Percentiles rank a stretch among this genome's conserved stretches.
Evolutionary conservation across 2,329 filamentous ascomycete species (phyloP).

Genomic region (Pseudocercospora musae): DNA sequence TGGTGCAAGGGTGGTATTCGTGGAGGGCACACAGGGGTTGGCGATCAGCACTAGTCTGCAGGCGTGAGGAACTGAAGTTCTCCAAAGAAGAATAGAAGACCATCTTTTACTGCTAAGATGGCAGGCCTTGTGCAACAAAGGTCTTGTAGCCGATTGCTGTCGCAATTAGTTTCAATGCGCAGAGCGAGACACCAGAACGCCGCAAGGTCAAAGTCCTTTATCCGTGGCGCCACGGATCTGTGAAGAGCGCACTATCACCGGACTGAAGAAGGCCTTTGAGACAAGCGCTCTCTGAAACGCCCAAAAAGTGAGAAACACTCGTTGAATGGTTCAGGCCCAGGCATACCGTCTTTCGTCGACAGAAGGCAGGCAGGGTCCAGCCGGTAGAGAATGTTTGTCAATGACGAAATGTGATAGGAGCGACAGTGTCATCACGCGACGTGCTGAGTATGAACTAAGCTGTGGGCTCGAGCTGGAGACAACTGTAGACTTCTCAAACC

Average conservation of each 20-base stretch:
- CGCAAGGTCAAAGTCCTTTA: background rate
- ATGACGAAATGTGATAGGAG: background rate
- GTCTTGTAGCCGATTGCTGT: background rate
- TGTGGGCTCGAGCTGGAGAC: background rate
- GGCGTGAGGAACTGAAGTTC: background rate
- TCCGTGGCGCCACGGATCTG: background rate
- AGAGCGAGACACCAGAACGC: background rate
- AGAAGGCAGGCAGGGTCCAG: background rate
- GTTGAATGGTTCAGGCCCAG: background rate
- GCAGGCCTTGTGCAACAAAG: background rate
- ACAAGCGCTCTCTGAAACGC: background rate
- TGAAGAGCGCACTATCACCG: background rate
- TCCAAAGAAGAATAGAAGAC: background rate
- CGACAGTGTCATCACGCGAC: background rate
- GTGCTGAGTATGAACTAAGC: background rate
- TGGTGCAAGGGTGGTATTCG: background rate
- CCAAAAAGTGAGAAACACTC: background rate
- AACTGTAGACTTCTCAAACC: background rate
- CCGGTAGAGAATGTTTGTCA: background rate
- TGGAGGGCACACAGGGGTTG: background rate
- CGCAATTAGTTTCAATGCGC: background rate
- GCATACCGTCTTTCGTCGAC: background rate
- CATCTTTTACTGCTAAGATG: background rate
- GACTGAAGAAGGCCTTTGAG: background rate
- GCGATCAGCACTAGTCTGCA: background rate